Base-by-base conservation (phyloP, 768 basidiomycete genomes). In the Rhodotorula graminis region DNA sequence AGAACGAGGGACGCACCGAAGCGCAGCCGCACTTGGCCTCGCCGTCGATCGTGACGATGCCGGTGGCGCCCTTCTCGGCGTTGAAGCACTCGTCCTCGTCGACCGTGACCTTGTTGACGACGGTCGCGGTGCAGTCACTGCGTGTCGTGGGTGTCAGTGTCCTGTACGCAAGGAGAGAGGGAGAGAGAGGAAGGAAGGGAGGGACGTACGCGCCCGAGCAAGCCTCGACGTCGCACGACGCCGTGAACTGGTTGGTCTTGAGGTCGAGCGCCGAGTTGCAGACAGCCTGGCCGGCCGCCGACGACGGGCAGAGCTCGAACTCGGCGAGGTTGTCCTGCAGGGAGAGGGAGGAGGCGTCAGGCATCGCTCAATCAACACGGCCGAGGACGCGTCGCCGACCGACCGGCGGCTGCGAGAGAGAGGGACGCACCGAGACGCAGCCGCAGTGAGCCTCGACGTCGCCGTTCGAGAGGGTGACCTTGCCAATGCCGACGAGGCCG, bases 181-280 rank as follows among this genome's bases (percentile, higher is more conserved):
- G 12, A 2, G 19, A 33, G 31, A 44, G 29, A 53, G 44, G 55
- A 16, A 33, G 42, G 59, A 44, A 57, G 10, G 15, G 37, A 8
- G 29, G 16, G 19, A 64, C 71, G 40, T 31, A 75, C 74, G 61
- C 40, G 57, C 70, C 68, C 27, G 61, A 53, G 74, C 74, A 75
- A 23, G 70, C 33, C 16, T 67, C 65, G 61, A 67, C 50, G 10
- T 57, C 70, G 67, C 74, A 75, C 2, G 67, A 47, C 5, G 74
- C 74, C 18, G 70, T 47, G 57, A 75, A 75, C 31, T 25, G 33
- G 31, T 56, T 65, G 2, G 70, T 58, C 33, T 71, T 61, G 64
- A 69, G 56, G 74, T 75, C 44, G 61, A 60, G 61, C 47, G 69
- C 63, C n/a, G 70, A 69, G 70, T 71, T 75, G 70, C 74, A 75